Conservation (phyloP, 2,329 filamentous ascomycete genomes). For the Parafenestella ontariensis region DNA sequence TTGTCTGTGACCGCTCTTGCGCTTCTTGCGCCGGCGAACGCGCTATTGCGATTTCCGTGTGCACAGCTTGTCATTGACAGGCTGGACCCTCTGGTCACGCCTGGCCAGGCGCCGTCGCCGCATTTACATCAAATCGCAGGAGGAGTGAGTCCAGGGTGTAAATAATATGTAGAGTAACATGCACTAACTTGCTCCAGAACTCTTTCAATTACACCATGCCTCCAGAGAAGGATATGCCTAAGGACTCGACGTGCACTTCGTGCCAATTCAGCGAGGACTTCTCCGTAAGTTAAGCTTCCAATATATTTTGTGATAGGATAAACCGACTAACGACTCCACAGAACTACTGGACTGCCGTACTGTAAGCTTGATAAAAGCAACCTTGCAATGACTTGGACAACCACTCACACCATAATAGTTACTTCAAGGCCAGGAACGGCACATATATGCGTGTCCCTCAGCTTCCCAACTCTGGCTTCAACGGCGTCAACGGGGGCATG, state of each 20-base stretch:
- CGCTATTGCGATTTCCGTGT: constrained; percentile 34
- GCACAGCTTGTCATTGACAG: constrained; percentile 33
- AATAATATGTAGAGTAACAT: neutral
- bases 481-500: constrained; percentile 26
- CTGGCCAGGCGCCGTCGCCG: constrained; percentile 29
- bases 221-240: constrained; percentile 26
- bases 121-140: constrained; percentile 37
- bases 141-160: constrained; percentile 10
- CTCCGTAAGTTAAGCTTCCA: constrained; percentile 12
- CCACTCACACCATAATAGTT: constrained; percentile 10
- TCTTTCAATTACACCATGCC: constrained; percentile 37
- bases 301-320: neutral
- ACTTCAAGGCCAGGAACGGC: constrained; percentile 35
- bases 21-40: constrained; percentile 24
- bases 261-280: constrained; percentile 41
- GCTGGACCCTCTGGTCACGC: constrained; percentile 34
- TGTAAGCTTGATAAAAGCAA: constrained; percentile 25
- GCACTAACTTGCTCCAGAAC: constrained; percentile 9
- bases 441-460: constrained; percentile 30
- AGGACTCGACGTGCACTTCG: constrained; percentile 34
- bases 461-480: constrained; percentile 29
- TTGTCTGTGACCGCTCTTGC: constrained; percentile 9
- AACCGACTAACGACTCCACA: neutral
- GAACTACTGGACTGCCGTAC: constrained; percentile 42
- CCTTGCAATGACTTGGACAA: neutral